Evolutionary conservation across 1,284 basidiomycete species (phyloP), one percentile per base, ranked within the genome.

Genomic region (Marasmius sp.): DNA sequence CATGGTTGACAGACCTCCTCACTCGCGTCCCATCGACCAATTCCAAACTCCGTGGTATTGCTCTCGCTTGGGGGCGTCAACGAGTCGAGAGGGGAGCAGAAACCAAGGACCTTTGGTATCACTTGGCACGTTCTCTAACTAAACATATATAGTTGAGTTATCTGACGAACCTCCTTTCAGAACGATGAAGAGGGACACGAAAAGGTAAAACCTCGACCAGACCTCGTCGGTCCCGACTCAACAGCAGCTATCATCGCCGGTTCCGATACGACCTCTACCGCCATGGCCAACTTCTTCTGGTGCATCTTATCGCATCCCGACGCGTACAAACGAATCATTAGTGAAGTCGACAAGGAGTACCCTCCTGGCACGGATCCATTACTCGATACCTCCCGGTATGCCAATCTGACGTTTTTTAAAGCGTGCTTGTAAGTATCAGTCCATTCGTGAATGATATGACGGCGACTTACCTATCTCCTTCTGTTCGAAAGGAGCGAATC

Each of bases 41-140:
- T 71, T 72, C 37, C 63, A 74, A 50, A 70, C 71, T 11, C 75
- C 77, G 67, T 71, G 73, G n/a, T 57, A 62, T 5, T 64, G 75
- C 59, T 72, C 72, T 20, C 60, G 67, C 57, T 68, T 71, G 76
- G 33, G 72, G 70, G 5, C 63, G 71, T 14, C 60, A 67, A 10
- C 68, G 77, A 33, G 70, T 71, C 50, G 64, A 70, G 53, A 60
- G 65, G 34, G 72, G 74, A 1, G 74, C 74, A 11, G 52, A 64
- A 8, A 65, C 70, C n/a, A 80, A 78, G 61, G 81, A 82, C 64
- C 68, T 82, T 9, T 82, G 79, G 67, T 75, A 80, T 65, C 74
- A 82, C 65, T 64, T 82, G 20, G 81, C 81, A 61, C 4, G 64
- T 47, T 27, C 38, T 34, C 37, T 33, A 7, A 9, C 14, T 11